Base-by-base conservation (phyloP, 352 stramenopile species). In the Phytophthora crassamura region DNA sequence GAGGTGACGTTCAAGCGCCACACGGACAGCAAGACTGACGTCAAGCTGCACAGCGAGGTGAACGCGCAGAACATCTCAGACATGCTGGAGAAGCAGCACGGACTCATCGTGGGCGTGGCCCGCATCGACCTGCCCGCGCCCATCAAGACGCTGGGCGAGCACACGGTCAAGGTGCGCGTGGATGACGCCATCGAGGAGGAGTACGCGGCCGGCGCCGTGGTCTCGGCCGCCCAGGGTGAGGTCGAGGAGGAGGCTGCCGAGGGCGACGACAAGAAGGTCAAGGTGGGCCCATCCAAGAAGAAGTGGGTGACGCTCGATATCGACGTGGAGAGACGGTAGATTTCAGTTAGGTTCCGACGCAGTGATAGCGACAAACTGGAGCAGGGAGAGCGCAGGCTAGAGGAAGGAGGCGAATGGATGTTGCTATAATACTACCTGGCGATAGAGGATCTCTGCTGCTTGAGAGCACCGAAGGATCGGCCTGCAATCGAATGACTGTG, bases 31-130 rank as follows among this genome's bases (percentile, higher is more conserved):
- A 87, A 86, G 66, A 48, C 69, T 7, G 84, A 93, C 11, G 67
- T 80, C 40, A 78, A 77, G 62, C 74, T 93, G 54, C 74, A 88
- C 66, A 93, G 75, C 64, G 75, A 82, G 42, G 82, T 91, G 66
- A 91, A 82, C 38, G 83, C 82, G 20, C 73, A 93, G 70, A 90
- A 93, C 68, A 94, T 95, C 55, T 91, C 84, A 47, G 85, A 95
- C 53, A 91, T 89, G 80, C 56, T 95, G 16, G 85, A 94, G 60
- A 94, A 91, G 72, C 83, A 95, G 70, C 71, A 89, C 63, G 84
- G 79, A 38, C 84, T 95, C 50, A 83, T 93, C 47, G 85, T 95
- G 47, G 87, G 87, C 40, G 75, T 92, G 16, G 87, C 87, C 5
- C 84, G 87, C 46, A 89, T 95, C 42, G 69, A 92, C 34, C 69